Evolutionary conservation across 2,329 filamentous ascomycete genomes (phyloP), one percentile per base, ranked within the genome.

Genomic region (Sclerotinia sclerotiorum): DNA sequence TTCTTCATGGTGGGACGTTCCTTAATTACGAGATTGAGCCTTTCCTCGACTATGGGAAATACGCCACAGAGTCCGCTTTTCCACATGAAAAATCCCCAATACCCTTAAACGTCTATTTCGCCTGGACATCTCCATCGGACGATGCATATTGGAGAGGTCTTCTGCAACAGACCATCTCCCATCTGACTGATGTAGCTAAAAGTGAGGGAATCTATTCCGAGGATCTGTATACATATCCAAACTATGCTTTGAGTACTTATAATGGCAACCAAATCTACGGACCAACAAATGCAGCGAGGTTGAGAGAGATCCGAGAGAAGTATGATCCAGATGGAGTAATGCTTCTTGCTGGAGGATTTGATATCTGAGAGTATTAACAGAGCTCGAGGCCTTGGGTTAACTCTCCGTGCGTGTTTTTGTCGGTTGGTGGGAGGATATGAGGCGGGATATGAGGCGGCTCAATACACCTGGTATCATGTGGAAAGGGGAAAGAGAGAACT

Each of bases 11-110:
- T 19, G 77, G 72, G 3, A 69, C 57, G 5, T 65, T 71, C 1
- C 57, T 77, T 49, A 75, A 71, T 27, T 77, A 73, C 29, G 76
- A 77, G 15, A 70, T 78, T 29, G 76, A 79, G 58, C 77, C 77
- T 0, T 79, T 78, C 54, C 68, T 70, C 8, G 46, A 71, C 1
- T 79, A 77, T 58, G 77, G 77, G 4, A 27, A 73, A 56, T 70
- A 77, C 55, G 73, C 76, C 1, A 77, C 74, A 0, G 75, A 77
- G 6, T 76, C 76, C 13, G 77, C 76, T 1, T 78, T 71, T 62
- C 77, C 77, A 0, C 77, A 79, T 21, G 61, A 68, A 5, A 71
- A 74, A 15, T 78, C 76, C 32, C 52, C 66, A 15, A 5, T 49
- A 15, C 68, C 77, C 70, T 69, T 78, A 3, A 76, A 77, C 58